Evolutionary conservation across 257 asterid species (phyloP).

Genomic region (Salvia rosmarinus): DNA sequence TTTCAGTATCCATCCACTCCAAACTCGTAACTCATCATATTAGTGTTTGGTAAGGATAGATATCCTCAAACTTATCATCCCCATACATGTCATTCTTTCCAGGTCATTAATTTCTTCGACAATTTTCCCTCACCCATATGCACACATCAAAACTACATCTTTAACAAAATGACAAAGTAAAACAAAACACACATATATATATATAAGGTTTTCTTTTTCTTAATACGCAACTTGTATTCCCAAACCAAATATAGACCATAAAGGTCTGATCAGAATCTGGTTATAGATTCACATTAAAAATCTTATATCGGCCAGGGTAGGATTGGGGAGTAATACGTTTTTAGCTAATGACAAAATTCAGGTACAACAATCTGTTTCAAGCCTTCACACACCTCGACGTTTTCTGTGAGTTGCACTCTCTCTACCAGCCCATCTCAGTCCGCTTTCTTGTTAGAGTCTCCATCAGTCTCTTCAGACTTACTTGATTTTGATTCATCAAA

Average conservation of each 20-base stretch:
- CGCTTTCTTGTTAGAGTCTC: conserved; percentile 52
- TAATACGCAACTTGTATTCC: not conserved
- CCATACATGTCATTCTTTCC: too few relatives aligned
- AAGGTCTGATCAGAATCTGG: conserved; percentile 23
- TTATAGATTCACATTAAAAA: conserved; percentile 27
- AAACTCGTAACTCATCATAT: too few relatives aligned
- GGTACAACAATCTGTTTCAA: conserved; percentile 43
- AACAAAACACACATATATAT: too few relatives aligned
- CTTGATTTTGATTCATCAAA: conserved; percentile 70
- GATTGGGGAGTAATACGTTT: not conserved
- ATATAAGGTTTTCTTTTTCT: too few relatives aligned
- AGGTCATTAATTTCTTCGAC: too few relatives aligned
- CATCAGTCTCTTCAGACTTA: conserved; percentile 46
- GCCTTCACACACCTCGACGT: conserved; percentile 22
- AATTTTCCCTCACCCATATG: too few relatives aligned
- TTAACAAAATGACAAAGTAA: too few relatives aligned
- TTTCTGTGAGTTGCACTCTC: conserved; percentile 25
- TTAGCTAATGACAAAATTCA: conserved; percentile 32
- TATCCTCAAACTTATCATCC: too few relatives aligned
- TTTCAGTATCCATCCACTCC: too few relatives aligned
- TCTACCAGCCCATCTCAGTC: conserved; percentile 42
- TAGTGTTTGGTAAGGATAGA: too few relatives aligned
- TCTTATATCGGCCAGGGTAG: conserved; percentile 22
- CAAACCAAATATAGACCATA: conserved; percentile 18
- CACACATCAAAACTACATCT: too few relatives aligned